These are phyloP conservation scores for Fusarium foetens DNA, from an alignment of 2,329 filamentous ascomycete species.

Conservation along the genomic window DNA sequence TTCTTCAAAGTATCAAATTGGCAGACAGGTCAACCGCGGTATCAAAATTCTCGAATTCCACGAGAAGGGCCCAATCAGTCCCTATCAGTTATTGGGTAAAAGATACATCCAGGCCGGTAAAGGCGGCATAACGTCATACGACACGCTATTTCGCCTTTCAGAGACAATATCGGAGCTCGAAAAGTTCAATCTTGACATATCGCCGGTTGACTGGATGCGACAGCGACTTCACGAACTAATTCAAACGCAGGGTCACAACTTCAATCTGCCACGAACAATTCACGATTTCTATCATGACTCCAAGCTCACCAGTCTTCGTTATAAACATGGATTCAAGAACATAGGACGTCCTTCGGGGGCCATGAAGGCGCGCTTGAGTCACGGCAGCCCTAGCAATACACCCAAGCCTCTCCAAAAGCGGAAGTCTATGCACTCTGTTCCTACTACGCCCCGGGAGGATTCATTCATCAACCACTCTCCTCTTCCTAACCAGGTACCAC, in stretches of 20 bases:
- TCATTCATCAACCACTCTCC: constrained; percentile 46
- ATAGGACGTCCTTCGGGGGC: constrained; percentile 65
- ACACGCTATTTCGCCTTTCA: constrained; percentile 66
- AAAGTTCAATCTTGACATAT: constrained; percentile 63
- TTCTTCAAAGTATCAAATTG: constrained; percentile 62
- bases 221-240: constrained; percentile 65
- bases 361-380: constrained; percentile 49
- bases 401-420: constrained; percentile 48
- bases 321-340: constrained; percentile 65
- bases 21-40: constrained; percentile 67
- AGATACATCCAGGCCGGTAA: constrained; percentile 57
- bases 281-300: constrained; percentile 67
- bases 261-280: constrained; percentile 62
- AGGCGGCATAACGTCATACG: constrained; percentile 60
- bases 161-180: constrained; percentile 64
- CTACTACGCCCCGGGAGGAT: constrained; percentile 44
- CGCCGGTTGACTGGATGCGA: constrained; percentile 66
- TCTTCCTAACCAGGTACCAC: constrained; percentile 28
- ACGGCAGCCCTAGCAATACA: constrained; percentile 39
- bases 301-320: constrained; percentile 60
- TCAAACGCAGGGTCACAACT: constrained; percentile 55
- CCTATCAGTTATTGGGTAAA: constrained; percentile 66
- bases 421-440: constrained; percentile 47
- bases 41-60: constrained; percentile 64
- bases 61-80: constrained; percentile 61